phyloP scores from a whole-genome alignment of 768 basidiomycete species.

The Boletus vermiculosoides region DNA sequence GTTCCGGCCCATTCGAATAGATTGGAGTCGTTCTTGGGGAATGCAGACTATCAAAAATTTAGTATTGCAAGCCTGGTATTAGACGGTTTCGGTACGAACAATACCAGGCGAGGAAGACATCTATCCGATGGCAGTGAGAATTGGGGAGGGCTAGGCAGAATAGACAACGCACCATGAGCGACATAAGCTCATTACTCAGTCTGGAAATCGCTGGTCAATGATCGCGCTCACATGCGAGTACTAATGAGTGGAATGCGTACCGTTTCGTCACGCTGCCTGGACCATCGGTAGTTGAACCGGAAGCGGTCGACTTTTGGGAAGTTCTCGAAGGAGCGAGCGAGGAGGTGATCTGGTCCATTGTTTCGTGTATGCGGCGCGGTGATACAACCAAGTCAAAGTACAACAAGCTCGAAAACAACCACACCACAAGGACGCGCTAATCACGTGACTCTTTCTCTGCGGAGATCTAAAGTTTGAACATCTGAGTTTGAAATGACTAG shows the following conservation, averaged over 20 bases:
- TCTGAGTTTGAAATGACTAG: no score
- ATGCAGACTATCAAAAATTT: constrained; percentile 64
- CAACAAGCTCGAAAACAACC: constrained; percentile 8
- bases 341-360: constrained; percentile 71
- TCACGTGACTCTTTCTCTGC: constrained; percentile 23
- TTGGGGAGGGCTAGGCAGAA: not conserved
- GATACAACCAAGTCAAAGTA: constrained; percentile 11
- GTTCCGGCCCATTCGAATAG: constrained; percentile 90
- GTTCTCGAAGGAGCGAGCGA: constrained; percentile 60
- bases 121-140: constrained; percentile 38
- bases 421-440: constrained; percentile 26
- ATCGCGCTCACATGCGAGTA: not conserved
- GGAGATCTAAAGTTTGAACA: not conserved
- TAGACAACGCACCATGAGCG: constrained; percentile 67
- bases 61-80: not conserved
- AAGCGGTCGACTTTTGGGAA: constrained; percentile 54
- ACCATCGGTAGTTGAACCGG: constrained; percentile 52
- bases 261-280: constrained; percentile 84
- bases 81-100: constrained; percentile 42
- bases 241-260: constrained; percentile 35
- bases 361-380: constrained; percentile 19
- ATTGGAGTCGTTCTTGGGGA: constrained; percentile 83
- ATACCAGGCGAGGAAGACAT: constrained; percentile 90
- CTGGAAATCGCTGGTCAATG: constrained; percentile 36
- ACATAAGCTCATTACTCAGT: constrained; percentile 83